phyloP scores from a whole-genome alignment of 768 basidiomycete genomes.

The Trametes sanguinea region DNA sequence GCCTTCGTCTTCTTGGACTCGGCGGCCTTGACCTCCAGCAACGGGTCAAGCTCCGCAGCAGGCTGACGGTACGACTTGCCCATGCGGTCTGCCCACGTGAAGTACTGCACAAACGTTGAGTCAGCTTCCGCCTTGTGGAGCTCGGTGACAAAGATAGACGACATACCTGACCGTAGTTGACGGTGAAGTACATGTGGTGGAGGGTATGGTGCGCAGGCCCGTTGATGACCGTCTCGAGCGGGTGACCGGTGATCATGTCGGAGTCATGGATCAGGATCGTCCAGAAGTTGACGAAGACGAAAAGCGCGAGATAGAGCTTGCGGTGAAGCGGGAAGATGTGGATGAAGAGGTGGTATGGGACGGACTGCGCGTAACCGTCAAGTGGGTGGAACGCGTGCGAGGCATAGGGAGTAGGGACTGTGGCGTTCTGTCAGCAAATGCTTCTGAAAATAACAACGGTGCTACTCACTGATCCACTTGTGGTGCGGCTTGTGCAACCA shows the following conservation, averaged over 20 bases:
- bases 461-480: conserved; percentile 91
- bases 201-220: conserved; percentile 98
- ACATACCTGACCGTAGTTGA: conserved; percentile 88
- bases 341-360: conserved; percentile 93
- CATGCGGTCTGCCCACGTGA: conserved; percentile 89
- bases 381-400: conserved; percentile 97
- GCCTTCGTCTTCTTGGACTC: conserved; percentile 34
- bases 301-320: conserved; percentile 77
- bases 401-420: conserved; percentile 96
- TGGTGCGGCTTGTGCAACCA: conserved; percentile 96
- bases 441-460: background rate
- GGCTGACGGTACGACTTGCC: conserved; percentile 91
- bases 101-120: conserved; percentile 64
- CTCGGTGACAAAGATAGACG: conserved; percentile 13
- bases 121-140: conserved; percentile 7
- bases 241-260: conserved; percentile 94
- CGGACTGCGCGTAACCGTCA: conserved; percentile 91
- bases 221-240: conserved; percentile 89
- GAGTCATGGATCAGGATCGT: conserved; percentile 96
- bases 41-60: conserved; percentile 77
- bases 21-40: conserved; percentile 61
- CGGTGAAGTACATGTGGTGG: conserved; percentile 95
- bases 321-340: conserved; percentile 92
- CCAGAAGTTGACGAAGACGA: conserved; percentile 94
- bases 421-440: background rate